Evolutionary conservation across 2,329 filamentous ascomycete genomes (phyloP), one percentile per base, ranked within the genome.

Genomic region (Trichoderma sp.): DNA sequence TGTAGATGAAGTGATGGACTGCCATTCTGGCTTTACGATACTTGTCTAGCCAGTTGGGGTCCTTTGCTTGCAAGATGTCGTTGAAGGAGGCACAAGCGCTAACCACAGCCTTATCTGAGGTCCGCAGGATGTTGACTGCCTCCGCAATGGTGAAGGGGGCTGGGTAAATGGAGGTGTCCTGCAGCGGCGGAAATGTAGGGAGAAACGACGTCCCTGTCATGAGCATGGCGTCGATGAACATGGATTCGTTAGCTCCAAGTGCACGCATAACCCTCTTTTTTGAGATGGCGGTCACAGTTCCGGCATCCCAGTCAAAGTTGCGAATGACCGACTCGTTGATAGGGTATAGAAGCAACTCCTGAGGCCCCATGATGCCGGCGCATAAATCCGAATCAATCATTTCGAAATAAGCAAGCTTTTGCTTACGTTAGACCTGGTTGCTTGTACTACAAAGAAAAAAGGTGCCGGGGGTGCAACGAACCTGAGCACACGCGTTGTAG

Each of bases 401-500:
- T 72, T 92, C 89, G 69, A 97, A 88, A 76, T 95, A 93, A 57
- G 92, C 91, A 72, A 97, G 87, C 90, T 94, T 74, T 49, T 57
- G 5, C 43, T 53, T 47, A 27, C 29, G 72, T 75, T 59, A 75
- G 76, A 57, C 61, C 21, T 81, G 58, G 80, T 77, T 72, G 53
- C 24, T n/a, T 49, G 31, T 19, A 13, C 5, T 31, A 5, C 21
- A 71, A 49, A 47, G 14, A 10, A 13, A 13, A 5, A 49, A 10
- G n/a, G 14, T 5, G 33, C 37, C 24, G 24, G 57, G 14, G 31
- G 21, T 43, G 60, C 31, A 27, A 78, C 83, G 77, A 81, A 95
- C 92, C 88, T 97, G 93, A 70, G 93, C 92, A 75, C 91, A 91
- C 47, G 94, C 93, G 79, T 91, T 94, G 83, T 93, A 97, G 1